Percentiles rank a stretch among this genome's conserved stretches.
Conservation (phyloP, 2,329 filamentous ascomycete genomes). For the Cryphonectria japonica region DNA sequence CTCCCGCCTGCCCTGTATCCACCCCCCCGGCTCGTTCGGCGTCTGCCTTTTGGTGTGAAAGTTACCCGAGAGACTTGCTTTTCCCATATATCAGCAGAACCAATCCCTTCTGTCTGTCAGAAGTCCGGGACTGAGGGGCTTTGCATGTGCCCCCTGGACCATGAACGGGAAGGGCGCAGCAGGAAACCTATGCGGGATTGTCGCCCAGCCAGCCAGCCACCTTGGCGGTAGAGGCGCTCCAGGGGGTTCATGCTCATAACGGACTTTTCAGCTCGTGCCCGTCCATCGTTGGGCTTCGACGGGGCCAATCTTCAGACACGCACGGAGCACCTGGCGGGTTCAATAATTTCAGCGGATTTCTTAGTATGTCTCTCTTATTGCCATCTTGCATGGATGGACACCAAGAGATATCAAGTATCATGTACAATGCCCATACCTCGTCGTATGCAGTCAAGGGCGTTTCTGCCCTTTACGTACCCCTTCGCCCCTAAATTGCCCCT, state of each 20-base stretch:
- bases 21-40: background rate
- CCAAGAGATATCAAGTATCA: background rate
- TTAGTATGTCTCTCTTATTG: conserved; percentile 1
- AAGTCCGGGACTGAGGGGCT: background rate
- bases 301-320: background rate
- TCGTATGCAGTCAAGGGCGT: background rate
- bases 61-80: background rate
- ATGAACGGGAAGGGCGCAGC: background rate
- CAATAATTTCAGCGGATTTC: background rate
- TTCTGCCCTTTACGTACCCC: background rate
- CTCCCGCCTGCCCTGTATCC: background rate
- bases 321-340: background rate
- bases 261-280: background rate
- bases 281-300: background rate
- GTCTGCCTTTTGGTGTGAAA: background rate
- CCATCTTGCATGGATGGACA: background rate
- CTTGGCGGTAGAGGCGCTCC: background rate
- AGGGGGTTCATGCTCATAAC: background rate
- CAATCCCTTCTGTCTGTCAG: background rate
- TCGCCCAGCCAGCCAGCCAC: conserved; percentile 1
- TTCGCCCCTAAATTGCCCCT: background rate
- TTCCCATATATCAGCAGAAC: background rate
- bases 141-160: background rate
- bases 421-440: background rate
- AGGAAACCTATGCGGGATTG: background rate